Evolutionary conservation across 108 stramenopile genomes (phyloP).

Genomic region (Nannochloropsis salina): DNA sequence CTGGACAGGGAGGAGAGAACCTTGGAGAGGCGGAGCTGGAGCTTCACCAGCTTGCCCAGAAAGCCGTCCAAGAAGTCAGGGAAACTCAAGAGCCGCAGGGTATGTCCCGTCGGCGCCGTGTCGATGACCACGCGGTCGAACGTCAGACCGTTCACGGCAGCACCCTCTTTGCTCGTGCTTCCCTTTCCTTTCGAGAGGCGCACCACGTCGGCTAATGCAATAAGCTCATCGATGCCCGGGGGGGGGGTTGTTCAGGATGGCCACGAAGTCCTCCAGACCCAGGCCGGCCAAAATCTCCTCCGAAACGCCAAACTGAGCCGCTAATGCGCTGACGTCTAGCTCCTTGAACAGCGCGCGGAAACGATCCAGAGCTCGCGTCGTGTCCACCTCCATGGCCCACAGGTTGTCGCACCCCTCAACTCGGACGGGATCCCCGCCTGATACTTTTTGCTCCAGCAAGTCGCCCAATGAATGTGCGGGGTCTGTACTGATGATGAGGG

Average conservation of each 20-base stretch:
- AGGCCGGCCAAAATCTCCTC: conserved; percentile 32
- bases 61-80: conserved; percentile 52
- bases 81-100: conserved; percentile 49
- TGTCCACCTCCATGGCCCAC: conserved; percentile 51
- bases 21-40: conserved; percentile 23
- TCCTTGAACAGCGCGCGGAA: conserved; percentile 5
- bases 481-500: conserved; percentile 55
- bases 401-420: conserved; percentile 40
- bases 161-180: background rate
- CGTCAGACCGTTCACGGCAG: conserved; percentile 10
- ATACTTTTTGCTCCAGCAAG: conserved; percentile 44
- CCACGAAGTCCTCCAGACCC: conserved; percentile 47
- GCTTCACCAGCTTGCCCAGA: conserved; percentile 35
- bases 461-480: conserved; percentile 58
- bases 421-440: conserved; percentile 36
- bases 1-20: background rate
- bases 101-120: conserved; percentile 56
- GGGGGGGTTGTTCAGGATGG: conserved; percentile 79
- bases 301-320: conserved; percentile 18
- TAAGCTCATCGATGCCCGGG: conserved; percentile 86
- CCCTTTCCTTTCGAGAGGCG: conserved; percentile 12
- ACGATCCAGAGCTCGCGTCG: conserved; percentile 16
- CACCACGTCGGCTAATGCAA: conserved; percentile 65
- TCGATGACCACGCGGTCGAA: conserved; percentile 56
- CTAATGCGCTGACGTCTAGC: conserved; percentile 40